Percentiles rank a stretch among this genome's conserved stretches.
Evolutionary conservation across 2,329 filamentous ascomycete species (phyloP).

Genomic region (Colletotrichum neosansevieriae): DNA sequence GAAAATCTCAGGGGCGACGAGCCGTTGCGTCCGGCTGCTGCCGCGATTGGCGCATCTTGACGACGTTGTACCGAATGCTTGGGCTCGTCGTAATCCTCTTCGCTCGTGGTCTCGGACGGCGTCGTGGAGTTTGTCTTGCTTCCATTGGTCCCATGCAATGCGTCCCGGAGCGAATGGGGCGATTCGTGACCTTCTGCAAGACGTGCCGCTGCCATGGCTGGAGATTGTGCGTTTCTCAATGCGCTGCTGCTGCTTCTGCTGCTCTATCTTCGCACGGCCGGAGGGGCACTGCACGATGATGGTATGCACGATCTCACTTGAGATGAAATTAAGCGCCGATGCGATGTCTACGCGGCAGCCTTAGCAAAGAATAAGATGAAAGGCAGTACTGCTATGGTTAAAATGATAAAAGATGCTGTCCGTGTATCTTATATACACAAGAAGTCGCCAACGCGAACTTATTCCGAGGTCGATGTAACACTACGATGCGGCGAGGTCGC

Average conservation of each 20-base stretch:
- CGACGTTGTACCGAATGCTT: slow-evolving; percentile 8
- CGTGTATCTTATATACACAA: neutral
- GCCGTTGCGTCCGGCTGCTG: neutral
- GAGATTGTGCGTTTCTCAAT: neutral
- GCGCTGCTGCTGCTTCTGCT: neutral
- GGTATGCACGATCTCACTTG: slow-evolving; percentile 20
- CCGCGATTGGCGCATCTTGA: neutral
- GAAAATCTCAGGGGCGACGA: neutral
- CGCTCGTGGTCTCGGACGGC: slow-evolving; percentile 57
- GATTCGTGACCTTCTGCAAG: slow-evolving; percentile 2
- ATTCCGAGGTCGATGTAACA: slow-evolving; percentile 13
- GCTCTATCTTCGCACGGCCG: slow-evolving; percentile 1
- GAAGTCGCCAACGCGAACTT: neutral
- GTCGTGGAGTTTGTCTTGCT: slow-evolving; percentile 18
- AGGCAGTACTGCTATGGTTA: neutral
- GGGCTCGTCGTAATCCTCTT: slow-evolving; percentile 59
- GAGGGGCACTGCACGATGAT: neutral
- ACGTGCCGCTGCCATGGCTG: slow-evolving; percentile 4
- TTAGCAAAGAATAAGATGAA: neutral
- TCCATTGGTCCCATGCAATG: slow-evolving; percentile 33
- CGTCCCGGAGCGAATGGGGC: slow-evolving; percentile 42
- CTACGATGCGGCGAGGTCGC: slow-evolving; percentile 1
- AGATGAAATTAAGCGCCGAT: slow-evolving; percentile 13
- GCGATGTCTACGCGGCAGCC: neutral
- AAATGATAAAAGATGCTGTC: neutral